Base-by-base conservation (phyloP, 768 basidiomycete genomes). In the Leccinum barrowsii region DNA sequence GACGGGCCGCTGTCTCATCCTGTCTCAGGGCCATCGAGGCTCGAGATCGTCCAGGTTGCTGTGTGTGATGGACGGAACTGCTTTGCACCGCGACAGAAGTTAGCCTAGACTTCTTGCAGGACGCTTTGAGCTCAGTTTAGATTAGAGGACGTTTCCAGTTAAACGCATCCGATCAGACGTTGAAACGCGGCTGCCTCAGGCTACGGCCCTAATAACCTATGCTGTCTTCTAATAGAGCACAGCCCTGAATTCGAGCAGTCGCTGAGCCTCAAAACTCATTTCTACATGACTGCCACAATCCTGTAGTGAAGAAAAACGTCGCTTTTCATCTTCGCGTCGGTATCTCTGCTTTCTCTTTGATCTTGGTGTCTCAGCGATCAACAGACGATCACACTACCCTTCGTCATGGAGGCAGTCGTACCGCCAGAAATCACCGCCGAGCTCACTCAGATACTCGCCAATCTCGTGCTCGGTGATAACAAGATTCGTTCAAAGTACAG, bases 401-500 rank as follows among this genome's bases (percentile, higher is more conserved):
- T 15, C 2, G 42, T 44, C 67, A 73, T 73, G 71, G 71, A 73
- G 22, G 59, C 73, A 40, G 71, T 74, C 59, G 73, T 73, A 40
- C 71, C 87, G 0, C 80, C 85, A 57, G 86, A 90, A 70, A 88
- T 91, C 48, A 85, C 86, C 7, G 74, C 78, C 12, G 89, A 92
- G 66, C 80, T 92, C 63, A 90, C 87, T 1, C 90, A 92, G 74
- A 90, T 92, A 59, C 83, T 93, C 44, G 87, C 89, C 11, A 92
- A 93, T 73, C 83, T 92, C 19, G 87, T 92, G 4, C 77, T 90
- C 42, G 91, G 89, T 5, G 90, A 93, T 71, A 93, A 93, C 73
- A 83, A 86, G 55, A 89, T 93, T 52, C 84, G 90, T 17, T 77
- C 86, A 63, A 87, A 80, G 90, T 89, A 65, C 21, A 56, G 8